Evolutionary conservation across 2,329 filamentous ascomycete genomes (phyloP), one percentile per base, ranked within the genome.

Genomic region (Aureobasidium sp.): DNA sequence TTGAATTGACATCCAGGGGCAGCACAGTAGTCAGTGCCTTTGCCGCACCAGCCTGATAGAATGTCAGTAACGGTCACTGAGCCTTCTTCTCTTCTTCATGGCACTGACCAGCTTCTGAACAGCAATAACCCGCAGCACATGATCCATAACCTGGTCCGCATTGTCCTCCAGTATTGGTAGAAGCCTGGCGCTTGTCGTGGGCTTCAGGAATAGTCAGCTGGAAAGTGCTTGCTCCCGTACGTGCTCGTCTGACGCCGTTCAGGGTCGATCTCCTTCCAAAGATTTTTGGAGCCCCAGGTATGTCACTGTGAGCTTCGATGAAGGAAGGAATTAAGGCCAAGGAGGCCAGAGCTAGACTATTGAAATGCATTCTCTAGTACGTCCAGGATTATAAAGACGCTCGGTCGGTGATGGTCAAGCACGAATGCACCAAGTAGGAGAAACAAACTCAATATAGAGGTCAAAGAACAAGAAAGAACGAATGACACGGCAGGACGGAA

Each of bases 1-100:
- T 80, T 73, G 67, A 86, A 82, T 69, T 84, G 79, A 68, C 85
- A 88, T 59, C 84, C 80, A 2, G 85, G 85, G 23, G 84, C 80
- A 34, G 78, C 78, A 73, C 85, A 88, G 72, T 85, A 84, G 1
- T 82, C 78, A 12, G 70, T 70, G 4, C 75, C 77, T n/a, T 71
- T 77, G 55, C 83, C 84, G 65, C 83, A 86, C 58, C 58, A 61
- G 13, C 58, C 58, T 58, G 10, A 20, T 27, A 8, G 1, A 5
- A 12, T 26, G 42, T 58, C 10, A 58, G 32, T 10, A 23, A n/a
- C 6, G 8, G 34, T 37, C 34, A 37, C 6, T 3, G 34, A 13
- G 13, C 13, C 2, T 13, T 37, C 8, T 41, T n/a, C 12, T 36
- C n/a, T 34, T 34, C 20, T 42, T 6, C 5, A 39, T n/a, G 42